These are phyloP conservation scores for Eremothecium cymbalariae DNA, from an alignment of 1,139 yeast species.

Conservation along the genomic window DNA sequence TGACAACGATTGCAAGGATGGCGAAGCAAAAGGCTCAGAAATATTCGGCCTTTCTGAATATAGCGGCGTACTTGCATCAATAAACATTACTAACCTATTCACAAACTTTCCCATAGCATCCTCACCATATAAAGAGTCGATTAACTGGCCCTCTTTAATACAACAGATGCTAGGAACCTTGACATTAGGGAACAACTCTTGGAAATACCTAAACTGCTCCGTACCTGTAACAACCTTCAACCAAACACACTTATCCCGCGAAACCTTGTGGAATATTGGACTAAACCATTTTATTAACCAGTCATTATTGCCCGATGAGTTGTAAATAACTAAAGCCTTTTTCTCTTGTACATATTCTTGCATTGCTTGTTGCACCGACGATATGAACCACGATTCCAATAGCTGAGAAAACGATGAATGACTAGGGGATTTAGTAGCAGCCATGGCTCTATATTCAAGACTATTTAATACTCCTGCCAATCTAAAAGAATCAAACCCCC, in stretches of 20 bases:
- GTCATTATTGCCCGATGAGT: conserved; percentile 14
- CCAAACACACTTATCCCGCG: conserved; percentile 32
- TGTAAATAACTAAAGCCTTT: conserved; percentile 23
- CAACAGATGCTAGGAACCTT: conserved; percentile 44
- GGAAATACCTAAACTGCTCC: conserved; percentile 42
- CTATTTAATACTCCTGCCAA: too few species aligned
- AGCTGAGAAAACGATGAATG: too few species aligned
- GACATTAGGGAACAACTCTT: conserved; percentile 43
- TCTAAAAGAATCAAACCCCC: too few species aligned
- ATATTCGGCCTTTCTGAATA: not conserved
- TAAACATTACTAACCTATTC: conserved; percentile 23
- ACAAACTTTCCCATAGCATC: conserved; percentile 27
- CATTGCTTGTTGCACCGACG: conserved; percentile 23
- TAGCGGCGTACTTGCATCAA: conserved; percentile 9
- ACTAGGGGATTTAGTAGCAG: too few species aligned
- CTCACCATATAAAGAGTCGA: conserved; percentile 38
- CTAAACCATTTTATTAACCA: conserved; percentile 25
- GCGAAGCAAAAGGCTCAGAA: too few species aligned
- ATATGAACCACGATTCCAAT: conserved; percentile 14
- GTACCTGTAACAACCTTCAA: conserved; percentile 41
- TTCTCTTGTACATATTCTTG: conserved; percentile 16
- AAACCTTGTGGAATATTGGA: conserved; percentile 10
- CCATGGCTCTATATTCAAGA: too few species aligned
- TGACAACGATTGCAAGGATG: too few species aligned
- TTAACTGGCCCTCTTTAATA: conserved; percentile 39